Evolutionary conservation across 164 flowering plant genomes (phyloP), one percentile per base, ranked within the genome.

Genomic region (Cinnamomum micranthum): DNA sequence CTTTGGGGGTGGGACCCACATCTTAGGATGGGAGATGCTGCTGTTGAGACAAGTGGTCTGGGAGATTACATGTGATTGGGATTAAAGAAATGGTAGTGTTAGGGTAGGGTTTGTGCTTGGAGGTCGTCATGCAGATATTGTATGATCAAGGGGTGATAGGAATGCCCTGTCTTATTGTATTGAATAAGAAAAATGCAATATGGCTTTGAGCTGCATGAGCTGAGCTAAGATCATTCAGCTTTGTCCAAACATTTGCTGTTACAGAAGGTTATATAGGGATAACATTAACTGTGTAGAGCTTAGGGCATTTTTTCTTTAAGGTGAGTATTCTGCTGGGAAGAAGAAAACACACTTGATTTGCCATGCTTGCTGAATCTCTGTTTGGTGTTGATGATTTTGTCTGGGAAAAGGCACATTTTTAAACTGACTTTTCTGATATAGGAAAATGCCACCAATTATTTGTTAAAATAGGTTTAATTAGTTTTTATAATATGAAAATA

Each of bases 1-100:
- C 10, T 50, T 68, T 41, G 77, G 62, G 62, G n/a, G 24, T 35
- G 60, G n/a, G 31, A 27, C 55, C 25, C 20, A 69, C 78, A 79
- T 77, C 13, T 12, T 12, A 17, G 13, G 59, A 52, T 52, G 59
- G 3, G 59, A 52, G 20, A 13, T 17, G 59, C 20, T 52, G 59
- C 59, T 52, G 19, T 3, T 52, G 59, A 4, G 14, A 52, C 59
- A 52, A 13, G 78, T 79, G 51, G 70, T n/a, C 25, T 24, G 25
- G 68, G 5, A 31, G 20, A 23, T 66, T 35, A 50, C 70, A 65
- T 71, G 33, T 74, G 25, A 66, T 50, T 2, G 35, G 31, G 23
- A 51, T 70, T 15, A 35, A 70, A n/a, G 27, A 50, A 10, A 7
- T 0, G n/a, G 50, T 9, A 41, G 10, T 7, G 33, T n/a, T 31